These are phyloP conservation scores for Chlamydomonas sp. DNA, from an alignment of 139 green algal genomes.

Conservation along the genomic window DNA sequence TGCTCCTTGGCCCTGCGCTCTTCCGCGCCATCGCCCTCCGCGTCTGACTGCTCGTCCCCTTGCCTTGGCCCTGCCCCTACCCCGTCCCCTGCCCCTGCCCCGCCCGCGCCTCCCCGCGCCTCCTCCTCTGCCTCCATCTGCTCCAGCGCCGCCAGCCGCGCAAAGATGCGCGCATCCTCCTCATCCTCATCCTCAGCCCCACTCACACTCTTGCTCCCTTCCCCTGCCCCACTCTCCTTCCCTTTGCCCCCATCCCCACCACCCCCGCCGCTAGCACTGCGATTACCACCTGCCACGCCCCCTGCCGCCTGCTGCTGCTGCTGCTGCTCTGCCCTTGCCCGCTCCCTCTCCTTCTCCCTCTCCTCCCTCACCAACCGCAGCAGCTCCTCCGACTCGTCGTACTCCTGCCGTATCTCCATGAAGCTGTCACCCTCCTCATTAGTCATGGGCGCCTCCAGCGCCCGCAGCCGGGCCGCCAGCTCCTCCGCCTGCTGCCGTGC, in stretches of 20 bases:
- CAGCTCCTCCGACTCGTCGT: slow-evolving; percentile 56
- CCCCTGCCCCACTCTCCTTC: background rate
- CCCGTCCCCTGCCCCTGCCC: slow-evolving; percentile 11
- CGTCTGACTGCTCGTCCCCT: too few species aligned
- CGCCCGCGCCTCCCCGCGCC: background rate
- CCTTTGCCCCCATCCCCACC: background rate
- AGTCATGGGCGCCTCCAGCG: background rate
- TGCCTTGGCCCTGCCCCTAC: background rate
- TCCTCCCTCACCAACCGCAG: slow-evolving; percentile 5
- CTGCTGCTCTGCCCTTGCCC: background rate
- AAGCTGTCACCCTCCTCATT: slow-evolving; percentile 35
- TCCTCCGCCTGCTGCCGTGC: slow-evolving; percentile 34
- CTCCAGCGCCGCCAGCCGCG: slow-evolving; percentile 49
- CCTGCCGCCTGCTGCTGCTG: background rate
- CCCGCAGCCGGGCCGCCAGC: background rate
- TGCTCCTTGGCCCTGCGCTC: too few species aligned
- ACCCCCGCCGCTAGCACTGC: background rate
- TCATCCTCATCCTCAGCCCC: slow-evolving; percentile 3
- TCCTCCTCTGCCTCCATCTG: slow-evolving; percentile 32
- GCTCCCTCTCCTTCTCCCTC: too few species aligned
- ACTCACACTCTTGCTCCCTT: background rate
- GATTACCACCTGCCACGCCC: background rate
- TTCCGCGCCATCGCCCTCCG: too few species aligned
- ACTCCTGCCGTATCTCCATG: slow-evolving; percentile 53
- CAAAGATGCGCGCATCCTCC: slow-evolving; percentile 43